These are phyloP conservation scores for Cryptococcus deneoformans DNA, from an alignment of 1,284 basidiomycete genomes.

Conservation along the genomic window DNA sequence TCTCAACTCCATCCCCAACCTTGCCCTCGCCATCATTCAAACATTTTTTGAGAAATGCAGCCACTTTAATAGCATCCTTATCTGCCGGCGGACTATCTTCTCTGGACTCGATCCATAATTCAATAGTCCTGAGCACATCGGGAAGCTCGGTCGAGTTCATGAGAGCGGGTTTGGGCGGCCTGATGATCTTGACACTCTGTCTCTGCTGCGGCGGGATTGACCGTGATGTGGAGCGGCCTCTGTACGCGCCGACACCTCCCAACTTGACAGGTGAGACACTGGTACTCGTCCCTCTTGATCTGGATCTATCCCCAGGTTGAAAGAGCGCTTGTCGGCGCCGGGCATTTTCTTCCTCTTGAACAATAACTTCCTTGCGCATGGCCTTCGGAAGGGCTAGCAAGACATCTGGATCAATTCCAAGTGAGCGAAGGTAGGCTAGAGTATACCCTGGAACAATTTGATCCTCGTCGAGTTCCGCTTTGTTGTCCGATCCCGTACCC, in stretches of 20 bases:
- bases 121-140: constrained; percentile 66
- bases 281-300: constrained; percentile 6
- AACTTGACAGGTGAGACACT: constrained; percentile 16
- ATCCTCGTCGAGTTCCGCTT: constrained; percentile 3
- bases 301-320: constrained; percentile 31
- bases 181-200: constrained; percentile 1
- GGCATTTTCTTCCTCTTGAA: constrained; percentile 51
- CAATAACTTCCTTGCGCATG: constrained; percentile 65
- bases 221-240: constrained; percentile 2
- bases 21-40: constrained; percentile 57
- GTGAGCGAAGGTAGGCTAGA: constrained; percentile 57
- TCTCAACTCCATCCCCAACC: constrained; percentile 58
- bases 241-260: constrained; percentile 3
- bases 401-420: constrained; percentile 67
- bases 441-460: constrained; percentile 25
- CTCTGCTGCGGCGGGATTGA: constrained; percentile 11
- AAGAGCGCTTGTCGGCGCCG: constrained; percentile 43
- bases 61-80: constrained; percentile 68
- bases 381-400: constrained; percentile 69
- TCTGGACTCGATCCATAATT: constrained; percentile 65
- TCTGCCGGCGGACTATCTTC: constrained; percentile 57
- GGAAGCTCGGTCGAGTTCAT: constrained; percentile 49
- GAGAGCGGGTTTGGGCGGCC: constrained; percentile 41
- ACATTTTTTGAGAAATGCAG: constrained; percentile 64
- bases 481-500: background rate